Evolutionary conservation across 2,329 filamentous ascomycete genomes (phyloP), one percentile per base, ranked within the genome.

Genomic region (Colletotrichum navitas): DNA sequence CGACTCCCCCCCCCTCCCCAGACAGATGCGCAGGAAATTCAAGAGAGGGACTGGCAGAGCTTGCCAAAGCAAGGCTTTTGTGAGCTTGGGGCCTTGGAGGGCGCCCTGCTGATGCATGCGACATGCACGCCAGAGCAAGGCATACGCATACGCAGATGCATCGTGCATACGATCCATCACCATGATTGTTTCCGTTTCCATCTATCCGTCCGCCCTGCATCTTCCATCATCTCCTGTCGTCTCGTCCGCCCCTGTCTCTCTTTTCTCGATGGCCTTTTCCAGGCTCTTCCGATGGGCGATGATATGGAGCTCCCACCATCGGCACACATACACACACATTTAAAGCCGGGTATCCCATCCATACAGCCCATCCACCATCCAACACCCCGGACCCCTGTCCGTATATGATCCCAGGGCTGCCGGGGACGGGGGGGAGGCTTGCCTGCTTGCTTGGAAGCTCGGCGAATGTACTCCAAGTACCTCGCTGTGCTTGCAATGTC

Each of bases 341-440:
- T 21, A 10, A 26, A 36, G 34, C 61, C 47, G 32, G 49, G 49
- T 29, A 41, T 32, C 24, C n/a, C 47, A 21, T 41, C n/a, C 60
- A n/a, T n/a, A 16, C 39, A 4, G 10, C 34, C n/a, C 12, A 39
- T 47, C 43, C 43, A 45, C 6, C 47, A 49, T 51, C 10, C n/a
- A 5, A 3, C 8, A 43, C 8, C 36, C 36, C 54, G 4, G n/a
- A 41, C 36, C 55, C 49, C 36, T 63, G 49, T 52, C 34, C 60
- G 18, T 29, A 24, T 18, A 18, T 43, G 49, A 63, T 63, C 34
- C 34, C 49, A 63, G 47, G 60, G 60, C 60, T 63, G 54, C 54
- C n/a, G 32, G 47, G 60, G 45, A 24, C n/a, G n/a, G 21, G 43
- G 60, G 43, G 21, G 21, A 21, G 18, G 43, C 43, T n/a, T 45